Conservation (phyloP, 768 basidiomycete species). For the Mycena capillaripes region DNA sequence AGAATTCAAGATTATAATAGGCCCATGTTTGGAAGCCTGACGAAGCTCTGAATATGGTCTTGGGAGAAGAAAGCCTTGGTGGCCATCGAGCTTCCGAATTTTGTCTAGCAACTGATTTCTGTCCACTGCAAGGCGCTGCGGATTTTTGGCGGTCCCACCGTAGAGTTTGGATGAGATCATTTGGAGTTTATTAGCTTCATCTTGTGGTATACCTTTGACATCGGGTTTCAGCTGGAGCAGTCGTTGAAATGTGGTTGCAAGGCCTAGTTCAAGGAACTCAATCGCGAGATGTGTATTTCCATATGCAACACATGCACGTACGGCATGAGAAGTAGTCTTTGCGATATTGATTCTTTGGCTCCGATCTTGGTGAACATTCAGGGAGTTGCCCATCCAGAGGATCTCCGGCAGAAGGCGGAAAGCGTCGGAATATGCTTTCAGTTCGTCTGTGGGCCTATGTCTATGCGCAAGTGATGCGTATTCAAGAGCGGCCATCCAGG, state of each 20-base stretch:
- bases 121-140: not conserved
- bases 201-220: not conserved
- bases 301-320: not conserved
- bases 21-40: not conserved
- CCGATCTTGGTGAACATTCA: not conserved
- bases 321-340: not conserved
- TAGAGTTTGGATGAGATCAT: not conserved
- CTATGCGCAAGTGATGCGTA: not conserved
- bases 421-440: not conserved
- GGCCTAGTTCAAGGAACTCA: not conserved
- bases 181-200: not conserved
- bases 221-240: not conserved
- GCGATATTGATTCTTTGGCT: not conserved
- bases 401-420: not conserved
- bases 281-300: not conserved
- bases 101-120: not conserved
- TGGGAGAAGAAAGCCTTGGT: not conserved
- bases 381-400: not conserved
- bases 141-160: not conserved
- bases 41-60: not conserved
- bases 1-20: not conserved
- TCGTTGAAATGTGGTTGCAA: constrained; percentile 10
- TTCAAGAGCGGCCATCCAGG: not conserved
- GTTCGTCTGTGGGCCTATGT: not conserved
- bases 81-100: not conserved